Evolutionary conservation across 805 yeast genomes (phyloP).

Genomic region (Blastobotrys parvus): DNA sequence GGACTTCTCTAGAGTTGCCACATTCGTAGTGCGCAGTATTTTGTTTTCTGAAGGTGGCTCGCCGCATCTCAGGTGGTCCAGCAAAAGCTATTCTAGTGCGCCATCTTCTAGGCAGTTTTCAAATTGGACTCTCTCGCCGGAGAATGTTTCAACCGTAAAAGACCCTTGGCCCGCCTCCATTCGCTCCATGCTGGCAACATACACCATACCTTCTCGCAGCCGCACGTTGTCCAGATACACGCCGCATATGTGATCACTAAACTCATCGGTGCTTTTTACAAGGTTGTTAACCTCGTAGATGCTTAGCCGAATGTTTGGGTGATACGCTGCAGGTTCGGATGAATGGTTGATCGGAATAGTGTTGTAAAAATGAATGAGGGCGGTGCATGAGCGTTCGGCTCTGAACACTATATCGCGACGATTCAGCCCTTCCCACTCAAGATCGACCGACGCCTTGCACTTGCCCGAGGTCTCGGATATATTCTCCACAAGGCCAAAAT

Average conservation of each 20-base stretch:
- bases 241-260: constrained; percentile 12
- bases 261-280: constrained; percentile 9
- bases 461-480: constrained; percentile 10
- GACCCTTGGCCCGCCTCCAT: constrained; percentile 21
- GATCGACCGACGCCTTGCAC: constrained; percentile 1
- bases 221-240: constrained; percentile 10
- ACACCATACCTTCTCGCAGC: constrained; percentile 1
- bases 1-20: too few relatives aligned
- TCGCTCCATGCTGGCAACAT: constrained; percentile 15
- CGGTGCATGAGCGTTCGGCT: not conserved
- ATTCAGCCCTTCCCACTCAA: constrained; percentile 13
- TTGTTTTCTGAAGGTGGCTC: too few relatives aligned
- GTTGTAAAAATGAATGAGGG: not conserved
- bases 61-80: too few relatives aligned
- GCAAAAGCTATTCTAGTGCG: too few relatives aligned
- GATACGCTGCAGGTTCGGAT: constrained; percentile 7
- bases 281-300: constrained; percentile 5
- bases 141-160: constrained; percentile 7
- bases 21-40: too few relatives aligned
- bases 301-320: constrained; percentile 14
- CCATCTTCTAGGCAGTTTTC: too few relatives aligned
- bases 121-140: too few relatives aligned
- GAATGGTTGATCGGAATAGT: not conserved
- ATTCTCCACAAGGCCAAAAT: constrained; percentile 3
- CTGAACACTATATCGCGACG: constrained; percentile 7